phyloP scores from a whole-genome alignment of 2,329 filamentous ascomycete genomes.

The Hyphodiscus sp. region DNA sequence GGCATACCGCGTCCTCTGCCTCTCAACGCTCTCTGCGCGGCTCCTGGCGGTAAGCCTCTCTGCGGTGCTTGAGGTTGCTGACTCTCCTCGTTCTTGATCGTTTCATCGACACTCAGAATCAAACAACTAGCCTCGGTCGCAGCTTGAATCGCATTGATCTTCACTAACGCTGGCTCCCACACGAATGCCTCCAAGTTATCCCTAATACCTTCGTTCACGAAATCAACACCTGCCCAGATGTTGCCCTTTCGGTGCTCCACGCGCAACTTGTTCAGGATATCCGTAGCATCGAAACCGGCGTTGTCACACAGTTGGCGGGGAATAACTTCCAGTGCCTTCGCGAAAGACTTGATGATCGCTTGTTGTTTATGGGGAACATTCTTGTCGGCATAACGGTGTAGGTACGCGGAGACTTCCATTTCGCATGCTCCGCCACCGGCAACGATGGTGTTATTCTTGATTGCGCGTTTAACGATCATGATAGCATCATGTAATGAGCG shows the following conservation, averaged over 20 bases:
- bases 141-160: conserved; percentile 94
- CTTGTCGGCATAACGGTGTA: conserved; percentile 88
- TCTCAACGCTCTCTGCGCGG: conserved; percentile 81
- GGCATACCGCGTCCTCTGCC: conserved; percentile 87
- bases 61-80: conserved; percentile 74
- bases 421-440: conserved; percentile 90
- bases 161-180: conserved; percentile 94
- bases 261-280: conserved; percentile 92
- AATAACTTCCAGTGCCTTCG: conserved; percentile 94
- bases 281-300: conserved; percentile 94
- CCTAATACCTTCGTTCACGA: conserved; percentile 81
- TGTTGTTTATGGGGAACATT: conserved; percentile 94
- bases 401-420: conserved; percentile 94
- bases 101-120: conserved; percentile 96
- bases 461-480: conserved; percentile 98
- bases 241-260: conserved; percentile 94
- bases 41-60: conserved; percentile 67
- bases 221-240: conserved; percentile 94
- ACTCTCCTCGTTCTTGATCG: conserved; percentile 96
- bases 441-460: conserved; percentile 91
- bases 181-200: conserved; percentile 96
- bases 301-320: conserved; percentile 97
- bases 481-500: conserved; percentile 97
- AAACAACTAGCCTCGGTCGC: conserved; percentile 92
- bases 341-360: conserved; percentile 94